Base-by-base conservation (phyloP, 192 early-diverging fungal genomes). In the Backusella morwellensis region DNA sequence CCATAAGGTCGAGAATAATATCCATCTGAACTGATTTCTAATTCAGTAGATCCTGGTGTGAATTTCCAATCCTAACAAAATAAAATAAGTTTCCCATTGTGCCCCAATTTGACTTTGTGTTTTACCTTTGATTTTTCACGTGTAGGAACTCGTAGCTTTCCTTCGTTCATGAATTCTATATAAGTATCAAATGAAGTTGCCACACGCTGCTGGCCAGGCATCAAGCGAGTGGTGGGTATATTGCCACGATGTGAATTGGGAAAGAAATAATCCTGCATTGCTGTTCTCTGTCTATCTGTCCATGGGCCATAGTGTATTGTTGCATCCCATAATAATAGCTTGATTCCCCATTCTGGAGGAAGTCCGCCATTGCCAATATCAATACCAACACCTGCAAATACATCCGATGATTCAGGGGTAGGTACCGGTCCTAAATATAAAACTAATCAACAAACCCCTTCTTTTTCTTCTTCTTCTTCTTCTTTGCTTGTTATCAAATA, bases 291-390 rank as follows among this genome's bases (percentile, higher is more conserved):
- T 29, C 92, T 85, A 79, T 93, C 91, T 14, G 92, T 87, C 94
- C 94, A 95, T 17, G 94, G 94, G 1, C 94, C 94, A 72, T 95
- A 95, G 47, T 91, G 86, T 0, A 94, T 70, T 6, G 86, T 82
- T 6, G 84, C 91, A 77, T 91, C 86, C 35, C 79, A 73, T 44
- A 91, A 75, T 36, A 81, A 79, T 23, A 95, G n/a, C 3, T 91
- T 88, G 4, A 91, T 73, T 4, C 89, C 89, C 92, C 92, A 95
- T 78, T 93, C 90, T 32, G 94, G 92, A 7, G 87, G 80, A 6
- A 85, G 79, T n/a, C 88, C 88, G 12, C 90, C 83, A 68, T 90
- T 89, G n/a, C 83, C 86, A 35, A 79, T 70, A 71, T 79, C 73
- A 14, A 69, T 50, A 17, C 68, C 78, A 29, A 59, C 19, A 44